Base-by-base conservation (phyloP, 139 green algal species). In the Coccomyxa sp. region DNA sequence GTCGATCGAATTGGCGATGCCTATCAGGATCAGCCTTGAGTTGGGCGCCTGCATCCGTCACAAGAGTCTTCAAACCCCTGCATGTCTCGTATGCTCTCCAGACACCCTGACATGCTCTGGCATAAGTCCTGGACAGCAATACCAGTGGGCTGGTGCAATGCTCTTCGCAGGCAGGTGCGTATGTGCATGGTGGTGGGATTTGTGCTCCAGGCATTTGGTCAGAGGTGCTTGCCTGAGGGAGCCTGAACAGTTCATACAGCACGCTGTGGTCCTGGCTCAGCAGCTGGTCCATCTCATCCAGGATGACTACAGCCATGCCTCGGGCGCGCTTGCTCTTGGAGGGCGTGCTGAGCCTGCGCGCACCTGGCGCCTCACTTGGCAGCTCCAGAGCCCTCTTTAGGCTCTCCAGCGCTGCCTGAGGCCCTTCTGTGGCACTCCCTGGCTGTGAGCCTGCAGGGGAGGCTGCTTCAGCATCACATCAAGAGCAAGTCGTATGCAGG, bases 251-350 rank as follows among this genome's bases (percentile, higher is more conserved):
- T 6, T 85, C 64, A 35, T 82, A 77, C 68, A 81, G 37, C 37
- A 86, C 40, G 29, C 34, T 33, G 39, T 72, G 7, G 34, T 75
- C 78, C 69, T 68, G 68, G 0, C 76, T 34, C 22, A 91, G 55
- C 50, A 92, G 82, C 18, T 73, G 74, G 75, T 92, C 88, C 39
- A 92, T 81, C 76, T 92, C 88, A 68, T 92, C 88, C 44, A 90
- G 78, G 5, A 91, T 64, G 6, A 87, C 85, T 14, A 92, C 77
- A 58, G 89, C 35, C 86, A 90, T 89, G 40, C 88, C 81, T 0
- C 82, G 68, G 39, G 40, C 12, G 12, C 55, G 35, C 36, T 34
- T 41, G 14, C 14, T n/a, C 8, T 34, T 27, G 34, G 54, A 44
- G 22, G 37, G 0, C 34, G 22, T 54, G 38, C 38, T 55, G 37